phyloP scores from a whole-genome alignment of 176 grass and related monocot species.

The maize (Zea mays) region DNA sequence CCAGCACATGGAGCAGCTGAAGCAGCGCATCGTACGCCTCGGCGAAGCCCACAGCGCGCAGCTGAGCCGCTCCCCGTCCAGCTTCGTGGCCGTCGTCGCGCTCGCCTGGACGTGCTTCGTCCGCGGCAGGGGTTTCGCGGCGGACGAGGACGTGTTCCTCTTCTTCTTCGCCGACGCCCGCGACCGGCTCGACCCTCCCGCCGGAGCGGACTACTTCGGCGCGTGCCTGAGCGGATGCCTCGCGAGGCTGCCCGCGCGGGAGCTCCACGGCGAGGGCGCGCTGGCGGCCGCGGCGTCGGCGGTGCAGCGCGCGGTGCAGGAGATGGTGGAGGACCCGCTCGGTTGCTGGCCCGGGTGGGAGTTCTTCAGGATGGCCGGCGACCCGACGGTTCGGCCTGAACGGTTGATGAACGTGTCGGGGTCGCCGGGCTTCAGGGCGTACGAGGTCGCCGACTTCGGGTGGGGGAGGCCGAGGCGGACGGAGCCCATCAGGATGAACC shows the following conservation, averaged over 20 bases:
- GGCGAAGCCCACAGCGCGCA: neutral
- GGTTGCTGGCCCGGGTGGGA: constrained; percentile 2
- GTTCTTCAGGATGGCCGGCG: neutral
- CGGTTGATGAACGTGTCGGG: constrained; percentile 20
- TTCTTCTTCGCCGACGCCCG: constrained; percentile 43
- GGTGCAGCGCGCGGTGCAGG: constrained; percentile 27
- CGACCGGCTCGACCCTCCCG: constrained; percentile 36
- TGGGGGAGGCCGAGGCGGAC: constrained; percentile 52
- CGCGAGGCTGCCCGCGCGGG: neutral
- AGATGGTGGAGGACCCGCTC: constrained; percentile 25
- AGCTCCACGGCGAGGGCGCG: constrained; percentile 4
- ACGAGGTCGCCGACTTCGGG: constrained; percentile 48
- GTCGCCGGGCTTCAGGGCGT: constrained; percentile 43
- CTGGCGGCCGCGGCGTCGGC: constrained; percentile 22
- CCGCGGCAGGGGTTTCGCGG: neutral
- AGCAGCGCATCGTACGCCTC: neutral
- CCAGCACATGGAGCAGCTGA: neutral
- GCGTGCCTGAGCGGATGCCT: constrained; percentile 24
- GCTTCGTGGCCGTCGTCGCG: constrained; percentile 38
- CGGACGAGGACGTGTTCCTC: constrained; percentile 20
- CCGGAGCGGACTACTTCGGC: constrained; percentile 34
- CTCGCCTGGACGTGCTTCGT: constrained; percentile 38
- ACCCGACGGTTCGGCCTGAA: neutral
- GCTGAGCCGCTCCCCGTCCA: constrained; percentile 30
- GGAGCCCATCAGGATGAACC: constrained; percentile 45